Evolutionary conservation across 2,329 filamentous ascomycete genomes (phyloP).

Genomic region (Colletotrichum endophyticum): DNA sequence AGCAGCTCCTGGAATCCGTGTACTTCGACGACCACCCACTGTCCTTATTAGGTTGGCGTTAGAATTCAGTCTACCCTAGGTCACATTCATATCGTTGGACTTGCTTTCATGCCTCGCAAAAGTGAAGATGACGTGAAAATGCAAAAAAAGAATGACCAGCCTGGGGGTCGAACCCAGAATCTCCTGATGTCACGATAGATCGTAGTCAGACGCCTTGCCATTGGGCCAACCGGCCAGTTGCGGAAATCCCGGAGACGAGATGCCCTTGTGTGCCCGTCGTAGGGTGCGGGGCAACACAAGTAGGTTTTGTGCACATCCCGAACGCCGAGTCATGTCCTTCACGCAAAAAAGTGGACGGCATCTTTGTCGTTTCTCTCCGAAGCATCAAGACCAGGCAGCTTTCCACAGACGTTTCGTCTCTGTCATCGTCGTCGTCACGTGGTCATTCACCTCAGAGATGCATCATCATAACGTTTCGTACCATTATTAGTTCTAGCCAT

Average conservation of each 20-base stretch:
- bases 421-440: not conserved
- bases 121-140: not conserved
- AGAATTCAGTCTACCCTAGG: not conserved
- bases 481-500: not conserved
- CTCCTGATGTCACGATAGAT: conserved; percentile 20
- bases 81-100: not conserved
- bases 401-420: not conserved
- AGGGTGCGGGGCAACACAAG: not conserved
- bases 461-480: not conserved
- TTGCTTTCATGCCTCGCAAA: not conserved
- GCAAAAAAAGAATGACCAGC: conserved; percentile 12
- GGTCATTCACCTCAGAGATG: not conserved
- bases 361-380: not conserved
- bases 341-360: not conserved
- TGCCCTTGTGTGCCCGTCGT: rapidly evolving
- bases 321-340: not conserved
- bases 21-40: not conserved
- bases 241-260: rapidly evolving
- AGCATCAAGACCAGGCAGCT: not conserved
- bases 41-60: not conserved
- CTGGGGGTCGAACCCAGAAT: conserved; percentile 22
- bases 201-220: conserved; percentile 51
- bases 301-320: not conserved
- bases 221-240: conserved; percentile 33
- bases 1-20: too few species aligned